Evolutionary conservation across 768 basidiomycete genomes (phyloP).

Genomic region (Sporobolomyces phaffii): DNA sequence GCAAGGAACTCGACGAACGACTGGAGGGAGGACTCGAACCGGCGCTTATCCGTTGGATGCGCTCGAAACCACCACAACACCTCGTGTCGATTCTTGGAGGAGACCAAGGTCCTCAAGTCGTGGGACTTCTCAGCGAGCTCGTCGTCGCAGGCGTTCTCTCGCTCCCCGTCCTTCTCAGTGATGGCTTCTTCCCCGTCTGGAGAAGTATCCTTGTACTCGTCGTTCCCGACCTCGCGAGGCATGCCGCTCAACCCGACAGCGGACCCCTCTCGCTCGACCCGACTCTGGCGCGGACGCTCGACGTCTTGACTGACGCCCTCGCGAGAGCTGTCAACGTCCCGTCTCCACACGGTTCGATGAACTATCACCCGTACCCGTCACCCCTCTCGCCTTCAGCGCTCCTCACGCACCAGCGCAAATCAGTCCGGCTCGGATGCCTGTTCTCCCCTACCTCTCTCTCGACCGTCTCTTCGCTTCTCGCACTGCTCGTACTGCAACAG

Average conservation of each 20-base stretch:
- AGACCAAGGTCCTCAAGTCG: background rate
- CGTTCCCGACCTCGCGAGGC: background rate
- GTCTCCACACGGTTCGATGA: background rate
- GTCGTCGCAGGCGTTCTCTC: slow-evolving; percentile 12
- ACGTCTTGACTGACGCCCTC: background rate
- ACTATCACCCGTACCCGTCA: background rate
- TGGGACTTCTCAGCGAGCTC: slow-evolving; percentile 4
- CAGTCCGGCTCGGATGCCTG: slow-evolving; percentile 4
- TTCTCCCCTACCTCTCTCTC: background rate
- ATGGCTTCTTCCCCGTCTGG: slow-evolving; percentile 9
- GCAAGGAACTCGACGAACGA: slow-evolving; percentile 16
- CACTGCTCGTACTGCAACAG: slow-evolving; percentile 28
- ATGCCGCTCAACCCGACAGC: background rate
- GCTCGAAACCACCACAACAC: background rate
- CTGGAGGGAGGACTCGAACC: background rate
- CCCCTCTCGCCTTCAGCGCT: background rate
- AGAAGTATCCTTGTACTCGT: background rate
- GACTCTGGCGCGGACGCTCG: background rate
- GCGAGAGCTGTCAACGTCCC: slow-evolving; percentile 3
- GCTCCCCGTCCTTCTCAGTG: background rate
- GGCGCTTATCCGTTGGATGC: slow-evolving; percentile 6
- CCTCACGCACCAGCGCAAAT: slow-evolving; percentile 16
- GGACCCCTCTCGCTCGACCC: background rate
- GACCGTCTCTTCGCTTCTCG: slow-evolving; percentile 4
- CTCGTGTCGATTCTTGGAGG: slow-evolving; percentile 14